A percentile compares a stretch with the other conserved stretches of the same genome.
phyloP scores from a whole-genome alignment of 306 rosid genomes.

The Trifolium dubium region DNA sequence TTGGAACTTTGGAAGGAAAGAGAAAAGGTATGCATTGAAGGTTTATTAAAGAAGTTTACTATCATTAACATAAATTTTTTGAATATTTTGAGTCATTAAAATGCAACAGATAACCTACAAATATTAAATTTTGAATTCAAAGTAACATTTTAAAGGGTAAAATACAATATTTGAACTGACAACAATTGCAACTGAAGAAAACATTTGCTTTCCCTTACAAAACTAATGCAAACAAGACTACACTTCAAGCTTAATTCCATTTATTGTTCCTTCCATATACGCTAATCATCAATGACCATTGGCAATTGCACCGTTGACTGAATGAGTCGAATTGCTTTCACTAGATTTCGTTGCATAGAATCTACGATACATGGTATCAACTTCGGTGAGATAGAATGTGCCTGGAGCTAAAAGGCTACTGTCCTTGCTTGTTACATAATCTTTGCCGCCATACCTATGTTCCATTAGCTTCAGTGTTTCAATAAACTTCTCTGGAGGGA shows the following conservation, averaged over 20 bases:
- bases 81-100: background rate
- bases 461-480: constrained; percentile 94
- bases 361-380: constrained; percentile 84
- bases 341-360: constrained; percentile 68
- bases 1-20: too few relatives aligned
- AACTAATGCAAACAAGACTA: constrained; percentile 35
- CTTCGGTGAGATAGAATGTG: constrained; percentile 96
- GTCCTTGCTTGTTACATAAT: constrained; percentile 90
- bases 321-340: constrained; percentile 31
- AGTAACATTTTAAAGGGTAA: constrained; percentile 14
- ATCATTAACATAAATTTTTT: background rate
- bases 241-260: constrained; percentile 35
- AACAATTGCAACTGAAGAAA: constrained; percentile 37
- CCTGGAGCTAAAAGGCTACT: constrained; percentile 72
- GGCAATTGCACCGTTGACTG: constrained; percentile 51
- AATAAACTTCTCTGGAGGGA: constrained; percentile 74
- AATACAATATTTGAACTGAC: constrained; percentile 20
- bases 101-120: constrained; percentile 1
- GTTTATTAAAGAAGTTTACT: background rate
- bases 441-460: constrained; percentile 93
- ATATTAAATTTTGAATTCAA: constrained; percentile 12
- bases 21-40: background rate
- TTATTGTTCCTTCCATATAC: constrained; percentile 1
- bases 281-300: constrained; percentile 69
- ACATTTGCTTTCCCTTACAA: constrained; percentile 43